Evolutionary conservation across 306 rosid species (phyloP), one percentile per base, ranked within the genome.

Genomic region (Cucurbita argyrosperma): DNA sequence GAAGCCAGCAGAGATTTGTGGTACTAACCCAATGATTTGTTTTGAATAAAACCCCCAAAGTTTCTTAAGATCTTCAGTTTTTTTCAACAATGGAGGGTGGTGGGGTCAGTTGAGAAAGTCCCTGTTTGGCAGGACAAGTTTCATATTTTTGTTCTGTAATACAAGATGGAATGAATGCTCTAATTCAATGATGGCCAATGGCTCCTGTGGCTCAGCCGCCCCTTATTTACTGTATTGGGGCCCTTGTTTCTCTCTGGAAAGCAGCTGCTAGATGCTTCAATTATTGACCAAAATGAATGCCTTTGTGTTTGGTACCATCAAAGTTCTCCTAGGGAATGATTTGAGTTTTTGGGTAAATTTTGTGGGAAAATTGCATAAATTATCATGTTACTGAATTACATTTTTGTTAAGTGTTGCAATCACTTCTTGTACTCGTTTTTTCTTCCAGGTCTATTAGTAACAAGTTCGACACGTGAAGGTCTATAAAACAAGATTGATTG

Each of bases 71-170:
- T 38, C 13, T 55, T 10, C 35, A 55, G 61, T 38, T 38, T 38
- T 38, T 7, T 19, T 65, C 49, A 62, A 62, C 23, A 62, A 38
- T 38, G 12, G 12, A 15, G 23, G 35, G 35, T 30, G 47, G 47
- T 37, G 49, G 49, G 45, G 47, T 15, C 49, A 38, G 5, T 15
- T 62, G 47, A 62, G 47, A 47, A 39, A 62, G 69, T 62, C 23
- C 69, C 69, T 62, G 69, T 65, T 43, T 42, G 71, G 71, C 52
- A 42, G 71, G 51, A 19, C 71, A 65, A 42, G 51, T 39, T 63
- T n/a, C 13, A 60, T 60, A 55, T 60, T 8, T 63, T 63, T 38
- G 37, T 64, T 40, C 26, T 64, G 71, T 40, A 64, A 64, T 64
- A 64, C 18, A 64, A 42, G 51, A 64, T 42, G 51, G 51, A 64